Evolutionary conservation across 2,329 filamentous ascomycete species (phyloP), one percentile per base, ranked within the genome.

Genomic region (Penicillium janthinellum): DNA sequence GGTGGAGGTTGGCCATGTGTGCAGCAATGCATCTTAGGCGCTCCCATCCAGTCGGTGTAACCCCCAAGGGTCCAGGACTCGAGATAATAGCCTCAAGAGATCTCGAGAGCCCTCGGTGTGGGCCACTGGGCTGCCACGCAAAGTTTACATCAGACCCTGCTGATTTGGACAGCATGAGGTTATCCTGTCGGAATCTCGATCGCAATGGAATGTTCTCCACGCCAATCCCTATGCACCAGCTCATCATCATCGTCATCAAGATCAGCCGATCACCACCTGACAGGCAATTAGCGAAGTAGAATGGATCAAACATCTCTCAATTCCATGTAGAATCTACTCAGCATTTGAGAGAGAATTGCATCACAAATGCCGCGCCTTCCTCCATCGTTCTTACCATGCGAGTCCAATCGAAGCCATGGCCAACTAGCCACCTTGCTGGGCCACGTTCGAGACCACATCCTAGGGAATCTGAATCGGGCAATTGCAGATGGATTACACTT

Each of bases 401-500:
- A 52, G 31, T 39, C 57, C 38, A 31, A 60, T 42, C 35, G 49
- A 53, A 53, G 48, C 47, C 45, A 57, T 55, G 56, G 50, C 56
- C 54, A 61, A 54, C 48, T 45, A 54, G 57, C 55, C 22, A 45
- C 59, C 63, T 66, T 67, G 41, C 61, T 57, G 58, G 58, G 54
- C 66, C 66, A 68, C 66, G 66, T 68, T 67, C 51, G 54, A 67
- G 63, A 60, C 58, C 56, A 55, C 53, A 65, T 51, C 28, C n/a
- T 35, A 60, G 45, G 56, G 51, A 22, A 22, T 54, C 56, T 56
- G 22, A 34, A 61, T 54, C 64, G 59, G 64, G 57, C 50, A 59
- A 58, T 56, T 62, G 59, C 60, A 56, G 57, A 42, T 51, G 20
- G 53, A 61, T 56, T 52, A 54, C 52, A 54, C 14, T 41, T 8